Conservation (phyloP, 345 rosid species). For the Salix exigua region DNA sequence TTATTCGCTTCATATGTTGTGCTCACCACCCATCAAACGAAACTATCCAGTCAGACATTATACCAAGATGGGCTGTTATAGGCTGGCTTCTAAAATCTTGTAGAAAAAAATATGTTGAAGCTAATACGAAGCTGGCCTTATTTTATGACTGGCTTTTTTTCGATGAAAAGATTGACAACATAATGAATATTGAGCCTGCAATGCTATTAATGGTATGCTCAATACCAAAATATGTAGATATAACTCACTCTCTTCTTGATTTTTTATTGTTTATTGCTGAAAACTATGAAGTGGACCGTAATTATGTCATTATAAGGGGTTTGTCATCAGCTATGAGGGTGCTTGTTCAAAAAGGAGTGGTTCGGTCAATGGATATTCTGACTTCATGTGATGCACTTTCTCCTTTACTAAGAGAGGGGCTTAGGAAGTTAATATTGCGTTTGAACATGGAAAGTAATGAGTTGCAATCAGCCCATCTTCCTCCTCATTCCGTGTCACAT, state of each 20-base stretch:
- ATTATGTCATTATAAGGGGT: constrained; percentile 42
- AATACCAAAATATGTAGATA: constrained; percentile 52
- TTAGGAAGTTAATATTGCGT: constrained; percentile 37
- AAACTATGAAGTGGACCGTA: constrained; percentile 48
- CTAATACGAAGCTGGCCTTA: constrained; percentile 61
- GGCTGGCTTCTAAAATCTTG: constrained; percentile 70
- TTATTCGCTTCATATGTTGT: constrained; percentile 73
- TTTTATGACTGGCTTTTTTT: constrained; percentile 87
- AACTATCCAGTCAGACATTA: constrained; percentile 50
- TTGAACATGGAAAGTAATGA: constrained; percentile 26
- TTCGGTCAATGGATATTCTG: constrained; percentile 48
- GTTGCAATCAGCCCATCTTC: constrained; percentile 17
- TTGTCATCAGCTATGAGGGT: constrained; percentile 50
- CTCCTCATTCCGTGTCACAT: constrained; percentile 8
- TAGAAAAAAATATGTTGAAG: constrained; percentile 49
- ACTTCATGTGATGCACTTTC: constrained; percentile 38
- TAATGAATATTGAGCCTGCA: constrained; percentile 94
- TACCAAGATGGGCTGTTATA: constrained; percentile 83
- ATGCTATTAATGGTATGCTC: constrained; percentile 70
- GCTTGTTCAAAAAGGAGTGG: constrained; percentile 61
- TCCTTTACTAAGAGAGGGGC: constrained; percentile 49
- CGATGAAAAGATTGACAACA: constrained; percentile 55
- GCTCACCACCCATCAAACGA: constrained; percentile 64
- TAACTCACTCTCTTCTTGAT: constrained; percentile 68
- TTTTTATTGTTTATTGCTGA: constrained; percentile 69